phyloP scores from a whole-genome alignment of 768 basidiomycete genomes.

The Trametes cinnabarina region DNA sequence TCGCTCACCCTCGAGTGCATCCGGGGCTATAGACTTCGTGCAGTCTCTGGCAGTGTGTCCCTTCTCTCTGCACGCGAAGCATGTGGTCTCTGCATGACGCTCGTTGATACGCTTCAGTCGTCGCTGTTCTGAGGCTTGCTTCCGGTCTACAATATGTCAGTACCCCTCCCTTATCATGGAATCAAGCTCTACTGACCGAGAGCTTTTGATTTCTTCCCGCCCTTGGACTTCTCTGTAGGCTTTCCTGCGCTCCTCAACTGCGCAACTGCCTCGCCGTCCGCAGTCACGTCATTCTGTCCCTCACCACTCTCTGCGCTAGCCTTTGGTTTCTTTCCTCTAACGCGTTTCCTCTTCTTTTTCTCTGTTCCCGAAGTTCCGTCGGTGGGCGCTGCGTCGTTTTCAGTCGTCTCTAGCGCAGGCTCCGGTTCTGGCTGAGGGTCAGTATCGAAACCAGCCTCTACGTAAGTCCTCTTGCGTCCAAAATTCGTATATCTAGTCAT shows the following conservation, averaged over 20 bases:
- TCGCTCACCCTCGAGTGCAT: conserved; percentile 16
- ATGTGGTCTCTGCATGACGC: conserved; percentile 58
- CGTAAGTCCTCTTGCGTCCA: conserved; percentile 69
- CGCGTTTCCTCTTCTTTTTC: conserved; percentile 62
- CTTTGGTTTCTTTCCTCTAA: conserved; percentile 40
- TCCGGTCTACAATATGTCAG: conserved; percentile 19
- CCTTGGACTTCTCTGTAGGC: conserved; percentile 29
- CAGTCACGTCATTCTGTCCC: conserved; percentile 5
- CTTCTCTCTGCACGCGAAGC: conserved; percentile 82
- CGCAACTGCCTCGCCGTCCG: conserved; percentile 17
- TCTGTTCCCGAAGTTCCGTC: conserved; percentile 29
- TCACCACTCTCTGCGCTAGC: neutral
- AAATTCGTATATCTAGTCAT: conserved; percentile 80
- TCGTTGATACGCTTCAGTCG: conserved; percentile 63
- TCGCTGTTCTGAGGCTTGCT: conserved; percentile 51
- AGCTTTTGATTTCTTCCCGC: conserved; percentile 26
- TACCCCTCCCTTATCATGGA: conserved; percentile 4
- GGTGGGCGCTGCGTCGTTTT: conserved; percentile 6
- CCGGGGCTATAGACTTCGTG: conserved; percentile 42
- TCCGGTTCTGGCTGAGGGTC: conserved; percentile 16
- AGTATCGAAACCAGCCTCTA: conserved; percentile 57
- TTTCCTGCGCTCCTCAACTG: conserved; percentile 21
- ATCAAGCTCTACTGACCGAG: conserved; percentile 24
- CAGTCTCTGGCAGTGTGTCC: conserved; percentile 87
- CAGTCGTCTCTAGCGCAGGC: conserved; percentile 14